Evolutionary conservation across 352 stramenopile genomes (phyloP).

Genomic region (Globisporangium takayamanum): DNA sequence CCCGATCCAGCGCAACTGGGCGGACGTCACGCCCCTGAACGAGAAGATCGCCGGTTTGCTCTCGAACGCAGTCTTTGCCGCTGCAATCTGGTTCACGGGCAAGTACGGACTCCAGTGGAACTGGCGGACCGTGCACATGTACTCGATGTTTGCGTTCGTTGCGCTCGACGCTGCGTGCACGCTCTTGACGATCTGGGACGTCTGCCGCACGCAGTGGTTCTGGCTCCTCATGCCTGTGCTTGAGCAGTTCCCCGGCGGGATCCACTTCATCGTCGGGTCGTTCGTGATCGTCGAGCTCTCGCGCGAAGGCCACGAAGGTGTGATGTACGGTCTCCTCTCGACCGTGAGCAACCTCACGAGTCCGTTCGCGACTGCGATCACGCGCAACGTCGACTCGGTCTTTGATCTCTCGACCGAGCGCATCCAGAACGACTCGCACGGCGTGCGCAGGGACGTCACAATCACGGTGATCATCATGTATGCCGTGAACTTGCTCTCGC

Average conservation of each 20-base stretch:
- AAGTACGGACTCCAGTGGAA: conserved; percentile 56
- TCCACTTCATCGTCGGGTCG: conserved; percentile 48
- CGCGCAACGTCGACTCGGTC: conserved; percentile 28
- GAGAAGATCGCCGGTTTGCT: no score
- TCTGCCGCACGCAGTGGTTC: conserved; percentile 42
- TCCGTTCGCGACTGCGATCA: conserved; percentile 37
- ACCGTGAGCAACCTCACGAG: conserved; percentile 50
- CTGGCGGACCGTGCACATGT: conserved; percentile 33
- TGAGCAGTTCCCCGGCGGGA: conserved; percentile 36
- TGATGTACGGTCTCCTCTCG: conserved; percentile 56
- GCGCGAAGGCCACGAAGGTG: conserved; percentile 47
- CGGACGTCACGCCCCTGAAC: conserved; percentile 25
- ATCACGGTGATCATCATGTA: conserved; percentile 50
- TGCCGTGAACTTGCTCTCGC: conserved; percentile 37
- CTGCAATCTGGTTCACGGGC: conserved; percentile 10
- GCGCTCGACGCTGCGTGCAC: conserved; percentile 29
- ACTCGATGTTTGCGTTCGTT: conserved; percentile 29
- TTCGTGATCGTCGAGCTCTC: conserved; percentile 61
- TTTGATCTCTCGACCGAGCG: conserved; percentile 40
- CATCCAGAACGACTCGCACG: conserved; percentile 44
- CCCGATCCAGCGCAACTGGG: conserved; percentile 40
- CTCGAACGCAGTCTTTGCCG: no score
- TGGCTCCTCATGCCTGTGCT: conserved; percentile 41
- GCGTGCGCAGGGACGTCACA: conserved; percentile 42
- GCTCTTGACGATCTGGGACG: conserved; percentile 46